Percentiles rank a stretch among this genome's conserved stretches.
Evolutionary conservation across 768 basidiomycete genomes (phyloP).

Genomic region (Chalciporus sphaerocephalus): DNA sequence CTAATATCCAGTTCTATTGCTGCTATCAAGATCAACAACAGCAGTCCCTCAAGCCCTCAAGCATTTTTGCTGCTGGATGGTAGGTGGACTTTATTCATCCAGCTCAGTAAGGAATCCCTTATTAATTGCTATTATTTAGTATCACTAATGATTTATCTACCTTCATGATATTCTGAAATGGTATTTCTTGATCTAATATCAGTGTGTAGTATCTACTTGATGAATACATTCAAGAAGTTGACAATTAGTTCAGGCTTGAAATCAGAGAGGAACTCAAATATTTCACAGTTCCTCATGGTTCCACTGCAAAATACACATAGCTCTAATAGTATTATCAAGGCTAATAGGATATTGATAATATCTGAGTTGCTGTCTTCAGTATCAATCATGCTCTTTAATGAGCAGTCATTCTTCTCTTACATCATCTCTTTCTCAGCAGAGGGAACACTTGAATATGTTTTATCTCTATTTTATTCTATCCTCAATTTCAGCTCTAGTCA

Average conservation of each 20-base stretch:
- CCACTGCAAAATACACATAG: constrained; percentile 77
- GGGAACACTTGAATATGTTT: constrained; percentile 66
- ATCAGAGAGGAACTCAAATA: constrained; percentile 52
- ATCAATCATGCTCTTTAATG: constrained; percentile 86
- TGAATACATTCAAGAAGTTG: not conserved
- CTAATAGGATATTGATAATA: constrained; percentile 86
- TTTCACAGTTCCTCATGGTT: constrained; percentile 87
- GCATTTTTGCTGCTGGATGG: constrained; percentile 90
- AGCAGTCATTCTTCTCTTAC: constrained; percentile 75
- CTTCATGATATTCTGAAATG: constrained; percentile 86
- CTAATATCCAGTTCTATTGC: constrained; percentile 81
- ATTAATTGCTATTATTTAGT: constrained; percentile 32
- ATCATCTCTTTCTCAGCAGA: constrained; percentile 60
- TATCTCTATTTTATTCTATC: constrained; percentile 83
- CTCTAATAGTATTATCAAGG: constrained; percentile 65
- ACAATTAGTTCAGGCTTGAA: constrained; percentile 43
- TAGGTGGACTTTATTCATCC: too few relatives aligned
- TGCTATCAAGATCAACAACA: constrained; percentile 78
- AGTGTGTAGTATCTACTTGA: constrained; percentile 37
- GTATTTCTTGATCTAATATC: constrained; percentile 64
- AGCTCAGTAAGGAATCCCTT: too few relatives aligned
- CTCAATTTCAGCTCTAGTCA: constrained; percentile 70
- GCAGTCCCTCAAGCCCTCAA: constrained; percentile 73
- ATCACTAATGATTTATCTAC: constrained; percentile 55
- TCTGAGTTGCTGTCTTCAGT: constrained; percentile 74